Base-by-base conservation (phyloP, 169 alveolate genomes). In the Plasmodium sp. region DNA sequence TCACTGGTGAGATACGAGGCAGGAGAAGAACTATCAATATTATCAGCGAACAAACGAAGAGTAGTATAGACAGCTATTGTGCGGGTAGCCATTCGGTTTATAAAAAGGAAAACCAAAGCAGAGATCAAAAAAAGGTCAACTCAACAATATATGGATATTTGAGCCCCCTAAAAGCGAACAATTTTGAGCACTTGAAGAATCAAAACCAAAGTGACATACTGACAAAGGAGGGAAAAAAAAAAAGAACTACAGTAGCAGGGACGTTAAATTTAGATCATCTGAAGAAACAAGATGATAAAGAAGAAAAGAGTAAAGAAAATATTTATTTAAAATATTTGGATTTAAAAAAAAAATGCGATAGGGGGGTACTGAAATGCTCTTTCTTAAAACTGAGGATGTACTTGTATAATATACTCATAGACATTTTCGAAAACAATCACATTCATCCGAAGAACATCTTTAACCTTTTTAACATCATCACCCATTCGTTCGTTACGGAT, bases 251-350 rank as follows among this genome's bases (percentile, higher is more conserved):
- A 22, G 73, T 84, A 36, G 72, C 83, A 41, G 93, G 93, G 31
- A 84, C 77, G 45, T 72, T 84, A 74, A 84, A 22, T 72, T n/a
- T 54, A 77, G 81, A 86, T 56, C 82, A 77, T 43, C 39, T 41
- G 48, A 62, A 54, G 45, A 86, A 18, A 34, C 81, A 54, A 83
- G 80, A 83, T 48, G 73, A 83, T 33, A 71, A 75, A 12, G 72
- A 83, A 22, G 77, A 62, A 62, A 56, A 83, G 62, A 27, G 18
- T 58, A 51, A 80, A 41, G 83, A 71, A 39, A 79, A 54, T 18
- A 88, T 22, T 82, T 92, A 81, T 92, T 92, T 92, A 54, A 83
- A 92, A 81, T 92, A 81, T 92, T 73, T 92, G 62, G 95, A 92
- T 82, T 51, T 92, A 45, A 71, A 74, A 82, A 92, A 92, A 58